These are phyloP conservation scores for Tanacetum coccineum DNA, from an alignment of 129 eudicot species.

Conservation along the genomic window DNA sequence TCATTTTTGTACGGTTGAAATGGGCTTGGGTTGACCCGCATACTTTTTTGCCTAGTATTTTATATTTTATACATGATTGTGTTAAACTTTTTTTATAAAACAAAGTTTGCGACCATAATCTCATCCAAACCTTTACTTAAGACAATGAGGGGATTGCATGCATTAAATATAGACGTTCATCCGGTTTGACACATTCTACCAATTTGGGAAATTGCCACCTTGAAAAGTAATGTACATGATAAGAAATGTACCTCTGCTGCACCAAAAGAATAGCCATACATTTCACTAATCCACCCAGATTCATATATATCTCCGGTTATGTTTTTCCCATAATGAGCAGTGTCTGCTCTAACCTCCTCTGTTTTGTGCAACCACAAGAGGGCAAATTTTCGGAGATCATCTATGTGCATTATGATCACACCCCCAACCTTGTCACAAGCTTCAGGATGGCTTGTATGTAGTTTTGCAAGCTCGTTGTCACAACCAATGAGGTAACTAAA, in stretches of 20 bases:
- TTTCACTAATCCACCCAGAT: constrained; percentile 98
- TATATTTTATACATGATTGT: no score
- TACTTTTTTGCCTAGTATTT: no score
- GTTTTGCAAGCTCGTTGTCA: constrained; percentile 81
- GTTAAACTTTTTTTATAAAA: no score
- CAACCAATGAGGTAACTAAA: constrained; percentile 92
- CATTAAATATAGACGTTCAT: not conserved
- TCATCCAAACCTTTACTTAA: no score
- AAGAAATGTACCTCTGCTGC: constrained; percentile 81
- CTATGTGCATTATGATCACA: constrained; percentile 86
- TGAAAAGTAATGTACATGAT: not conserved
- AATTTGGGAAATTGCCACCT: not conserved
- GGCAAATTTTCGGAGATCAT: constrained; percentile 80
- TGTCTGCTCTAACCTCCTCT: constrained; percentile 94
- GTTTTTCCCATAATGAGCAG: constrained; percentile 72
- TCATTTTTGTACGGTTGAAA: no score
- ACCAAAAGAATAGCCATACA: constrained; percentile 97
- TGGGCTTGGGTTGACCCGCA: no score
- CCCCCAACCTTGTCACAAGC: constrained; percentile 98
- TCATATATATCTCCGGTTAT: constrained; percentile 87
- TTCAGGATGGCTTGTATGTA: constrained; percentile 91
- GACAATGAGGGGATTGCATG: not conserved
- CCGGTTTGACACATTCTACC: not conserved
- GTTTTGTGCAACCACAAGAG: constrained; percentile 89
- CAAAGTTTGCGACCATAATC: no score